A percentile compares a stretch with the other conserved stretches of the same genome.
Conservation (phyloP, 1,284 basidiomycete species). For the Malassezia equina region DNA sequence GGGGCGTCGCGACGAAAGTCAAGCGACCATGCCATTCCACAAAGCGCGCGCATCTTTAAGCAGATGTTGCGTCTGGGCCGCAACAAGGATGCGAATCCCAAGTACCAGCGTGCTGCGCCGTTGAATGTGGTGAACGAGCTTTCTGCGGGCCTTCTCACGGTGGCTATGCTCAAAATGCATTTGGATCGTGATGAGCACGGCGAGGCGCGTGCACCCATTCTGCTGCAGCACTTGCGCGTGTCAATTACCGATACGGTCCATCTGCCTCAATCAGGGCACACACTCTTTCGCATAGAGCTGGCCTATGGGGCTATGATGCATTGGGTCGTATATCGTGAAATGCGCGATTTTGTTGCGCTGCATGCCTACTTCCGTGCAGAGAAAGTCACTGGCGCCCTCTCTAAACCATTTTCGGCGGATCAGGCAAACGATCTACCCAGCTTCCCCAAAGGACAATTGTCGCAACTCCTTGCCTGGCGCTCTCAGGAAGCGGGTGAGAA, state of each 20-base stretch:
- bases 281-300: conserved; percentile 85
- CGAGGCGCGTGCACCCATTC: conserved; percentile 68
- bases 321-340: conserved; percentile 91
- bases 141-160: conserved; percentile 19
- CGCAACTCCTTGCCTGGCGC: conserved; percentile 64
- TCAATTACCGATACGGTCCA: conserved; percentile 75
- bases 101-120: not conserved
- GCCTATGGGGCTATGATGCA: conserved; percentile 79
- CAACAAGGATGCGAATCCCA: not conserved
- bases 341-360: conserved; percentile 80
- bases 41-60: not conserved
- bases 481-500: conserved; percentile 51
- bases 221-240: conserved; percentile 75
- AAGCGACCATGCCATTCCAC: not conserved
- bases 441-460: conserved; percentile 75
- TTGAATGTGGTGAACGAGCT: conserved; percentile 7
- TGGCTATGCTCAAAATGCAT: conserved; percentile 61
- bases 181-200: conserved; percentile 83
- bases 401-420: conserved; percentile 23
- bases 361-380: conserved; percentile 85
- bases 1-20: not conserved
- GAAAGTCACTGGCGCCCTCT: conserved; percentile 36
- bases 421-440: conserved; percentile 66
- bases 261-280: conserved; percentile 61
- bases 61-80: not conserved